A percentile compares a stretch with the other conserved stretches of the same genome.
Conservation (phyloP, 768 basidiomycete species). For the Tremella yokohamensis region DNA sequence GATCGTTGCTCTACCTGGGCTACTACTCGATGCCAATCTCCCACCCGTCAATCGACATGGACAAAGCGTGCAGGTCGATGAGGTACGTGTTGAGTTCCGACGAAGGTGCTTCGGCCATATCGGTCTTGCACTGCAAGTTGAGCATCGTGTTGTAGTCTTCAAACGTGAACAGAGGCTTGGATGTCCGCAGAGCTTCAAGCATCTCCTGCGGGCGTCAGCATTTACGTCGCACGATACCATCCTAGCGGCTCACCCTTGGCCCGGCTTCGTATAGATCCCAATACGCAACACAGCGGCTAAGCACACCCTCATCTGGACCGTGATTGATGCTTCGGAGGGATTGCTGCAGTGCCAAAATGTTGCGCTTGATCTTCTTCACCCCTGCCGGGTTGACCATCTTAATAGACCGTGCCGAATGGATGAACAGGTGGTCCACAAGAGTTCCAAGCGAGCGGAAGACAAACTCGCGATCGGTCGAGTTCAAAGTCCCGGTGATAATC, state of each 20-base stretch:
- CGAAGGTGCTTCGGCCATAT: slow-evolving; percentile 51
- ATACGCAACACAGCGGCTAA: slow-evolving; percentile 72
- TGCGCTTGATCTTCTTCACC: slow-evolving; percentile 78
- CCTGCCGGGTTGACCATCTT: slow-evolving; percentile 69
- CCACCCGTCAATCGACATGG: slow-evolving; percentile 46
- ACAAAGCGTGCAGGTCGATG: slow-evolving; percentile 69
- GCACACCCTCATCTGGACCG: slow-evolving; percentile 63
- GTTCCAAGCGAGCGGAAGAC: slow-evolving; percentile 79
- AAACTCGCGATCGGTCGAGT: slow-evolving; percentile 63
- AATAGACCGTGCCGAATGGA: slow-evolving; percentile 69
- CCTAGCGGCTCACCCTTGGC: slow-evolving; percentile 62
- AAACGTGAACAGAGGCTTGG: slow-evolving; percentile 66
- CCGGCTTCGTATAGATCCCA: slow-evolving; percentile 72
- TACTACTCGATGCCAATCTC: slow-evolving; percentile 17
- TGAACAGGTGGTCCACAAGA: slow-evolving; percentile 77
- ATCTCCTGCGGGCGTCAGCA: slow-evolving; percentile 59
- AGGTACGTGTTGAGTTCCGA: slow-evolving; percentile 66
- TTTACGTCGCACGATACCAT: background rate
- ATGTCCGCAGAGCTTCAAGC: slow-evolving; percentile 65
- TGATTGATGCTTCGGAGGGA: slow-evolving; percentile 68
- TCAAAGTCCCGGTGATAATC: slow-evolving; percentile 61
- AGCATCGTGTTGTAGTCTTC: slow-evolving; percentile 92
- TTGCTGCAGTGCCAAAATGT: slow-evolving; percentile 87
- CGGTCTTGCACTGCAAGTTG: slow-evolving; percentile 80
- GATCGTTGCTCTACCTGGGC: background rate